Conservation (phyloP, 495 filamentous ascomycete species). For the Xylaria curta region DNA sequence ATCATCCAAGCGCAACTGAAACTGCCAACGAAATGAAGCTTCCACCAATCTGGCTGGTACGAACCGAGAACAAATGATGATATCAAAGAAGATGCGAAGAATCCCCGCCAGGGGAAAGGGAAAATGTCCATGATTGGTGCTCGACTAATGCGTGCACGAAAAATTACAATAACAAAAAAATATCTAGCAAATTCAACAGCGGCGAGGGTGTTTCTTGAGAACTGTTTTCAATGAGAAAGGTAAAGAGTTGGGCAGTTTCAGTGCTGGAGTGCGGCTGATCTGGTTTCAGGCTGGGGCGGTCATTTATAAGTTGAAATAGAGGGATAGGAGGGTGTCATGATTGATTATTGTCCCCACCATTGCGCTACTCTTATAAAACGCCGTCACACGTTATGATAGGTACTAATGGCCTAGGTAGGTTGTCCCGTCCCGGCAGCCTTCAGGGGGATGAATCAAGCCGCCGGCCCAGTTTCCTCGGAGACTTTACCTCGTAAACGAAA, state of each 20-base stretch:
- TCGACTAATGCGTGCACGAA: not conserved
- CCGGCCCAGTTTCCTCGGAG: constrained; percentile 10
- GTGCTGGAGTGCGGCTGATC: not conserved
- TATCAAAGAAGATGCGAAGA: constrained; percentile 36
- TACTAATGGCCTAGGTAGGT: not conserved
- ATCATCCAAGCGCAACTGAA: constrained; percentile 36
- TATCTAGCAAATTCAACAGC: not conserved
- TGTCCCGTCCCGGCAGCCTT: constrained; percentile 10
- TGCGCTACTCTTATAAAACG: not conserved
- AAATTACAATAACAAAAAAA: not conserved
- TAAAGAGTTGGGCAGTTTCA: not conserved
- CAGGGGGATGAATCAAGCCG: constrained; percentile 13
- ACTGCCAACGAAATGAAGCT: constrained; percentile 29
- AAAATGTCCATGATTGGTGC: constrained; percentile 32
- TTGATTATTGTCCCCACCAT: constrained; percentile 13
- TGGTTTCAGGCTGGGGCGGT: constrained; percentile 1
- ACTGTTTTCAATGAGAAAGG: not conserved
- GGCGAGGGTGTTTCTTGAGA: not conserved
- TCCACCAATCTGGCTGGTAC: constrained; percentile 36
- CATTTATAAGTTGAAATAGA: not conserved
- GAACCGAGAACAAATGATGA: constrained; percentile 45
- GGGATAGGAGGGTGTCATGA: not conserved
- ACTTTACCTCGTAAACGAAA: constrained; percentile 2
- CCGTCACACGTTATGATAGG: not conserved
- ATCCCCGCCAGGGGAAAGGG: constrained; percentile 34